Evolutionary conservation across 345 rosid species (phyloP).

Genomic region (Salix koriyanagi): DNA sequence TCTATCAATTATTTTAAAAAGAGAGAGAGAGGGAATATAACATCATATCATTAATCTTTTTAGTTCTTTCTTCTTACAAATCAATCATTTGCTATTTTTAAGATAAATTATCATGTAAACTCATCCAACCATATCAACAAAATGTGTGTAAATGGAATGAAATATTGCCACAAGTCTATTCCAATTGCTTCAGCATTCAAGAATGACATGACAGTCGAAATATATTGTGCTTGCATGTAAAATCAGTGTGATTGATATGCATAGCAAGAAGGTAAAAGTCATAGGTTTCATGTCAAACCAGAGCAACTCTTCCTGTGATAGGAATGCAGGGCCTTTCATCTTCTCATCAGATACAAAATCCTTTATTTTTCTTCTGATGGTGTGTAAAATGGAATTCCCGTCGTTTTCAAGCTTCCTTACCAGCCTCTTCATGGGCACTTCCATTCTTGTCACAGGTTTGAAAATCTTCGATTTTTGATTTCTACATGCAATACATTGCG

Average conservation of each 20-base stretch:
- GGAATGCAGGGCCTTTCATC: constrained; percentile 10
- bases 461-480: constrained; percentile 7
- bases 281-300: constrained; percentile 8
- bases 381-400: not conserved
- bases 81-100: not conserved
- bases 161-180: too few relatives aligned
- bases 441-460: constrained; percentile 1
- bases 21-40: not conserved
- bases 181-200: not conserved
- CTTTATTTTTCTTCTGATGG: not conserved
- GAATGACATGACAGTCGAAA: not conserved
- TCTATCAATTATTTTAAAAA: not conserved
- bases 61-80: not conserved
- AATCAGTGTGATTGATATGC: not conserved
- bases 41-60: not conserved
- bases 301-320: constrained; percentile 8
- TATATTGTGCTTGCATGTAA: not conserved
- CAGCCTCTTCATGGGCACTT: not conserved
- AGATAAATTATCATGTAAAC: not conserved
- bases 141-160: not conserved
- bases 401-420: not conserved
- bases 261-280: not conserved
- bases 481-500: constrained; percentile 25
- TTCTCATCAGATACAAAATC: constrained; percentile 9
- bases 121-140: not conserved